A percentile compares a stretch with the other conserved stretches of the same genome.
Evolutionary conservation across 129 eudicot species (phyloP).

Genomic region (Silybum marianum): DNA sequence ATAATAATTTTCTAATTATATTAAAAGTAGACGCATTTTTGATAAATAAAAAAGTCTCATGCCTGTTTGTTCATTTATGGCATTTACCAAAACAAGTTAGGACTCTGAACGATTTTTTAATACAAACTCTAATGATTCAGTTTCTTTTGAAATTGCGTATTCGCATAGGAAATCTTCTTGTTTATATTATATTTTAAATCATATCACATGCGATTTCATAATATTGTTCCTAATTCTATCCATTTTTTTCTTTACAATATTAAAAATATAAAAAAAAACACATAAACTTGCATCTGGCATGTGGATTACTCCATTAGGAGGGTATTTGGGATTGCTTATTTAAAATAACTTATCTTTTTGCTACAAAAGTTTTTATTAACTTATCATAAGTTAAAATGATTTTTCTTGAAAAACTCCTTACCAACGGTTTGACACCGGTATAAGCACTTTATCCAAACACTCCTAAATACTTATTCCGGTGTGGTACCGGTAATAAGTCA

Average conservation of each 20-base stretch:
- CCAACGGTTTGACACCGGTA: no score
- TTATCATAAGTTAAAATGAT: no score
- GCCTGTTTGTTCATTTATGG: slow-evolving; percentile 8
- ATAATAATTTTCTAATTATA: background rate
- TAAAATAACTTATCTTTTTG: no score
- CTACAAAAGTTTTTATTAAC: no score
- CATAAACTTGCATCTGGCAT: background rate
- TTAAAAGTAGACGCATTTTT: background rate
- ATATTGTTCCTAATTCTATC: background rate
- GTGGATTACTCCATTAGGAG: background rate
- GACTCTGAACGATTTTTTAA: background rate
- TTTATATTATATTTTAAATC: background rate
- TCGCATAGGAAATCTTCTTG: background rate
- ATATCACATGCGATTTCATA: background rate
- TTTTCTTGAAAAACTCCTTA: no score
- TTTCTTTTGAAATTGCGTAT: background rate
- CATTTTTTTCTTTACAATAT: no score
- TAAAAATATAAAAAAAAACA: background rate
- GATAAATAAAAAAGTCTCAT: background rate
- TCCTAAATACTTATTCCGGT: no score
- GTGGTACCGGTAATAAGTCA: no score
- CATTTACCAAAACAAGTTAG: background rate
- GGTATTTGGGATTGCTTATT: no score
- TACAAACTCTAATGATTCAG: background rate
- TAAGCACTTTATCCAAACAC: no score